Evolutionary conservation across 176 grass and related monocot species (phyloP).

Genomic region (Triticum monococcum): DNA sequence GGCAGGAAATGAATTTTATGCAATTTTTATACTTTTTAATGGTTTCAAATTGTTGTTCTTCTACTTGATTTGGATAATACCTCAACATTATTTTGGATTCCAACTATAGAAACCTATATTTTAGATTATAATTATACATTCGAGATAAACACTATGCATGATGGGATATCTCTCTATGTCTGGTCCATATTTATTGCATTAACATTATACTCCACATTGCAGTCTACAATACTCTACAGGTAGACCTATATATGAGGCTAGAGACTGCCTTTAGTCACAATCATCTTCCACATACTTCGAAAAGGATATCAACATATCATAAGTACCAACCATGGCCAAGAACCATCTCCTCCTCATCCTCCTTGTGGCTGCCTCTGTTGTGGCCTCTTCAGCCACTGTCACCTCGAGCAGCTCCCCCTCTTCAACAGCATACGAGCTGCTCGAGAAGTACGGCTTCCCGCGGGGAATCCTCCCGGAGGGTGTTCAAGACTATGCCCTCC

Average conservation of each 20-base stretch:
- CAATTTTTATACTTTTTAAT: not conserved
- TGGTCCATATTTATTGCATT: not conserved
- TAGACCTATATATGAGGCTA: not conserved
- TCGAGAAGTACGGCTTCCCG: constrained; percentile 38
- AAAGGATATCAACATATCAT: not conserved
- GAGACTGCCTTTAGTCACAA: not conserved
- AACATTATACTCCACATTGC: not conserved
- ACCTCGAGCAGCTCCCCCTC: not conserved
- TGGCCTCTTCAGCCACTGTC: not conserved
- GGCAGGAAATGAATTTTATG: not conserved
- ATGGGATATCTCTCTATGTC: not conserved
- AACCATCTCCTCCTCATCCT: not conserved
- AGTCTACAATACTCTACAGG: not conserved
- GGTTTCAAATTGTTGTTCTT: not conserved
- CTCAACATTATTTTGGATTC: not conserved
- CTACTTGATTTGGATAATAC: not conserved
- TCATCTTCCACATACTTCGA: not conserved
- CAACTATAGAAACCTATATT: not conserved
- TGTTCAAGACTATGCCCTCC: not conserved
- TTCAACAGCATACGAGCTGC: constrained; percentile 45
- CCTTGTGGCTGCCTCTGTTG: not conserved
- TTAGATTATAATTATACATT: not conserved
- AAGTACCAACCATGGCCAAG: not conserved
- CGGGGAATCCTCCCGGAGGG: constrained; percentile 23
- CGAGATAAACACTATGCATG: not conserved